Conservation (phyloP, 2,329 filamentous ascomycete genomes). For the Rhytidhysteron rufulum region DNA sequence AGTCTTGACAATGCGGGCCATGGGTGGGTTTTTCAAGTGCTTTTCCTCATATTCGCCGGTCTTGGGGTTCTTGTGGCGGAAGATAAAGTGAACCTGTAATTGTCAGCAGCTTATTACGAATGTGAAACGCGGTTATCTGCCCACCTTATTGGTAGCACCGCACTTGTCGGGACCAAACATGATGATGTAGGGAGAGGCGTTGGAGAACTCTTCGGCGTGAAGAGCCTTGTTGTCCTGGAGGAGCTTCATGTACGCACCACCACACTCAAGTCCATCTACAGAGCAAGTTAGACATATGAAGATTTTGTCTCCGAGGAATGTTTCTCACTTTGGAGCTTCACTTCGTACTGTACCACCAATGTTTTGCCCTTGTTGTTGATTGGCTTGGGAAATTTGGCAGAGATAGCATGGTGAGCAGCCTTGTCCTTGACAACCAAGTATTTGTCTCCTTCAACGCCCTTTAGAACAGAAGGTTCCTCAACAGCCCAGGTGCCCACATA, state of each 20-base stretch:
- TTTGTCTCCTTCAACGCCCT: conserved; percentile 92
- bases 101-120: background rate
- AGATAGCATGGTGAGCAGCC: conserved; percentile 98
- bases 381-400: conserved; percentile 94
- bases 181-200: conserved; percentile 95
- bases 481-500: conserved; percentile 96
- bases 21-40: conserved; percentile 81
- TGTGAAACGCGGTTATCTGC: conserved; percentile 4
- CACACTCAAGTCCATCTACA: conserved; percentile 88
- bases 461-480: conserved; percentile 86
- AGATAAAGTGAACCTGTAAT: conserved; percentile 76
- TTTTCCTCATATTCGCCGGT: conserved; percentile 99
- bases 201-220: conserved; percentile 95
- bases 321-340: conserved; percentile 91
- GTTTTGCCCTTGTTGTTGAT: conserved; percentile 97
- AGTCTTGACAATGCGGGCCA: conserved; percentile 85
- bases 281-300: conserved; percentile 25
- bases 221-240: conserved; percentile 96
- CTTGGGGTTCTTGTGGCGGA: conserved; percentile 99
- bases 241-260: conserved; percentile 98
- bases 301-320: background rate
- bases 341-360: conserved; percentile 96
- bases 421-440: conserved; percentile 97
- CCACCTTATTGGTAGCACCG: conserved; percentile 95
- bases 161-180: conserved; percentile 99